These are phyloP conservation scores for Diplocarpon rosae DNA, from an alignment of 2,329 filamentous ascomycete species.

Conservation along the genomic window DNA sequence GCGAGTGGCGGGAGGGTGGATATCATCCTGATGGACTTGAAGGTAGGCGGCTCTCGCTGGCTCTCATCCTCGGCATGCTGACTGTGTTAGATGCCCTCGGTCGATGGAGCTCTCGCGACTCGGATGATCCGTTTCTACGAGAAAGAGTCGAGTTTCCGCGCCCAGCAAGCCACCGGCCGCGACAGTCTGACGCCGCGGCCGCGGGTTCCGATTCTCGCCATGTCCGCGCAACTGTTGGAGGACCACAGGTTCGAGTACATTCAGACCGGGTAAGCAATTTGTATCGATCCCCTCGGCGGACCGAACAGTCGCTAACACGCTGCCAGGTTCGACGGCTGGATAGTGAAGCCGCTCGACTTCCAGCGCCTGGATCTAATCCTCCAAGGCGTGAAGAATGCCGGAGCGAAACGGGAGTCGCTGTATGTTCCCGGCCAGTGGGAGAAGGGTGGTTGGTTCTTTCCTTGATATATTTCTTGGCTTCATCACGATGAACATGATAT, in stretches of 20 bases:
- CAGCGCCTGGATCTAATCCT: slow-evolving; percentile 13
- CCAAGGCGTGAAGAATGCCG: slow-evolving; percentile 9
- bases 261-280: slow-evolving; percentile 17
- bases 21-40: slow-evolving; percentile 22
- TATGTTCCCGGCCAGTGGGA: slow-evolving; percentile 14
- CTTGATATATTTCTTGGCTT: slow-evolving; percentile 7
- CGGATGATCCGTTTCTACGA: slow-evolving; percentile 20
- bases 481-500: not conserved
- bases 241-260: slow-evolving; percentile 18
- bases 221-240: slow-evolving; percentile 16
- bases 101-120: slow-evolving; percentile 16
- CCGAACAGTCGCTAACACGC: not conserved
- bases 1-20: slow-evolving; percentile 30
- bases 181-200: not conserved
- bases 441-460: slow-evolving; percentile 18
- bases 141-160: slow-evolving; percentile 7
- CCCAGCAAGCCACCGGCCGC: not conserved
- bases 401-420: slow-evolving; percentile 6
- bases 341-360: slow-evolving; percentile 17
- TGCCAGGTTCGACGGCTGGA: slow-evolving; percentile 16
- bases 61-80: not conserved
- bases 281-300: not conserved
- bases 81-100: slow-evolving; percentile 17
- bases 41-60: slow-evolving; percentile 7
- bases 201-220: slow-evolving; percentile 18